Percentiles rank a stretch among this genome's conserved stretches.
Conservation (phyloP, 2,329 filamentous ascomycete species). For the Thermoascus crustaceus region DNA sequence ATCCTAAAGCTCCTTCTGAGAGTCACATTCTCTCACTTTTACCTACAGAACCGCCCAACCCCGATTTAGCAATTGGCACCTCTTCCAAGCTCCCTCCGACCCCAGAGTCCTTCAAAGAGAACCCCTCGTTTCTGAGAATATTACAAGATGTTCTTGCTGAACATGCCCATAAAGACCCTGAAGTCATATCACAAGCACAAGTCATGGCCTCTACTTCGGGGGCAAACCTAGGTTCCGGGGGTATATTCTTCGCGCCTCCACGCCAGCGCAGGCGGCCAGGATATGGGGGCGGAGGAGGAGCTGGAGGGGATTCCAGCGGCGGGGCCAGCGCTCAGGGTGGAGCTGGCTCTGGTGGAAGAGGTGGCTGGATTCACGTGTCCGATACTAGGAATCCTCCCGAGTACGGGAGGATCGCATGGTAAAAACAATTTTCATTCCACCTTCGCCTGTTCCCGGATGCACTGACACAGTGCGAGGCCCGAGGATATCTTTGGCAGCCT, state of each 20-base stretch:
- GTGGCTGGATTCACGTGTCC: slow-evolving; percentile 57
- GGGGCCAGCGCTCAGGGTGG: slow-evolving; percentile 53
- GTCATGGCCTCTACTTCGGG: slow-evolving; percentile 53
- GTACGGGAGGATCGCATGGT: slow-evolving; percentile 55
- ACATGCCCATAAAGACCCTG: slow-evolving; percentile 48
- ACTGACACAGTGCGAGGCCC: slow-evolving; percentile 32
- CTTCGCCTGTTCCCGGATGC: background rate
- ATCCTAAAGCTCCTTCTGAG: slow-evolving; percentile 29
- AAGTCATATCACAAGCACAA: slow-evolving; percentile 50
- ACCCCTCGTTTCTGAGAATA: slow-evolving; percentile 48
- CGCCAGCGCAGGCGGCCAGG: slow-evolving; percentile 20
- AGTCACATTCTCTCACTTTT: slow-evolving; percentile 49
- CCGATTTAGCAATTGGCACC: slow-evolving; percentile 48
- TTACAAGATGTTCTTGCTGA: slow-evolving; percentile 49
- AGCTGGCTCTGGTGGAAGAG: slow-evolving; percentile 48
- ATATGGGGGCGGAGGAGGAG: slow-evolving; percentile 28
- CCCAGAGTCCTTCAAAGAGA: slow-evolving; percentile 48
- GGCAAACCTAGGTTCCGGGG: slow-evolving; percentile 45
- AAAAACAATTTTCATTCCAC: slow-evolving; percentile 3
- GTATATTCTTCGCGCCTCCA: slow-evolving; percentile 37
- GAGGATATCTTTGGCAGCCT: slow-evolving; percentile 60
- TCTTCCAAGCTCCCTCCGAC: slow-evolving; percentile 49
- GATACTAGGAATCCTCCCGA: slow-evolving; percentile 54
- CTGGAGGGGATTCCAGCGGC: slow-evolving; percentile 42
- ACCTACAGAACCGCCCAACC: slow-evolving; percentile 45